Evolutionary conservation across 2,329 filamentous ascomycete genomes (phyloP).

Genomic region (Phialocephala subalpina): DNA sequence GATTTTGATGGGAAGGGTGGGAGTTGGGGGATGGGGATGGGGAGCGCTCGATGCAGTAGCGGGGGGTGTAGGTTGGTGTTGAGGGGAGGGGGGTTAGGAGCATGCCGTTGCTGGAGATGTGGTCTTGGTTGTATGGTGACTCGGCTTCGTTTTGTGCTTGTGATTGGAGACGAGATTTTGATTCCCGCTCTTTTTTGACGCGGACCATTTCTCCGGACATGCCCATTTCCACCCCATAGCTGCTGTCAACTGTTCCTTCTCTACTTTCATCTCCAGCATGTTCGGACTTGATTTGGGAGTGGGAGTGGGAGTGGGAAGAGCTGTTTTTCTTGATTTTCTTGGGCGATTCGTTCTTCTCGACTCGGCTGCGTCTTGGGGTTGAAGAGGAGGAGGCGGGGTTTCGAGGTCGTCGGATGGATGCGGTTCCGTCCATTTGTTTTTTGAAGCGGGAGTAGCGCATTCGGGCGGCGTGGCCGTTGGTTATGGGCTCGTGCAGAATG

Average conservation of each 20-base stretch:
- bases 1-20: neutral
- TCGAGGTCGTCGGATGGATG: neutral
- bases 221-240: neutral
- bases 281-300: neutral
- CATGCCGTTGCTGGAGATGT: neutral
- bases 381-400: neutral
- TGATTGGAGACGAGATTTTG: neutral
- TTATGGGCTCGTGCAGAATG: constrained; percentile 51
- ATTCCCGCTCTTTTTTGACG: neutral
- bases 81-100: constrained; percentile 4
- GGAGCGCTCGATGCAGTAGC: constrained; percentile 3
- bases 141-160: no score
- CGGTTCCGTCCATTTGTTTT: constrained; percentile 57
- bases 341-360: constrained; percentile 33
- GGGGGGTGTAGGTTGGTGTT: neutral
- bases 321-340: neutral
- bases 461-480: constrained; percentile 63
- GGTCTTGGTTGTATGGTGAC: neutral
- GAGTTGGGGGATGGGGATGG: constrained; percentile 5
- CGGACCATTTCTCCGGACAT: neutral
- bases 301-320: neutral
- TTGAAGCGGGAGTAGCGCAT: constrained; percentile 64
- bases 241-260: constrained; percentile 1
- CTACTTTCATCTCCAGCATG: neutral
- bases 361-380: constrained; percentile 22